Evolutionary conservation across 2,329 filamentous ascomycete species (phyloP).

Genomic region (Daldinia eschscholtzii): DNA sequence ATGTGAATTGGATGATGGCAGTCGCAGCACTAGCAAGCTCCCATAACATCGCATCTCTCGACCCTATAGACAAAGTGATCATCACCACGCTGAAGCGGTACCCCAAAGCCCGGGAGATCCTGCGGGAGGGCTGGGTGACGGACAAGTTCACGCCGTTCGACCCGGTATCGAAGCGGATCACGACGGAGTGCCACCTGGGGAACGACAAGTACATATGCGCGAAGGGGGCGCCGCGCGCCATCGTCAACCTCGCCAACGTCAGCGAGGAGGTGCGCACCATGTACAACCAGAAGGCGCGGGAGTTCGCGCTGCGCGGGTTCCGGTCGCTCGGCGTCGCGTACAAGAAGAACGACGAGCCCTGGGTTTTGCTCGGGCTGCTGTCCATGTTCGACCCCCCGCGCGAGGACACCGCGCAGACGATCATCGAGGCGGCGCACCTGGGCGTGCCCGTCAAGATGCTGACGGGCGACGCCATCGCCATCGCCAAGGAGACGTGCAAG

Average conservation of each 20-base stretch:
- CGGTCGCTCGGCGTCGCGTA: slow-evolving; percentile 83
- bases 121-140: slow-evolving; percentile 80
- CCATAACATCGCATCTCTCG: slow-evolving; percentile 82
- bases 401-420: slow-evolving; percentile 83
- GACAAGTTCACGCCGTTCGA: slow-evolving; percentile 84
- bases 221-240: slow-evolving; percentile 83
- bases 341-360: slow-evolving; percentile 80
- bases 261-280: slow-evolving; percentile 72
- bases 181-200: slow-evolving; percentile 75
- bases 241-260: slow-evolving; percentile 77
- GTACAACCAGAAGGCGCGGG: slow-evolving; percentile 79
- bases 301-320: slow-evolving; percentile 84
- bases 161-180: slow-evolving; percentile 84
- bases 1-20: slow-evolving; percentile 88
- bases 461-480: slow-evolving; percentile 83
- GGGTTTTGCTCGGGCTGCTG: slow-evolving; percentile 81
- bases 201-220: slow-evolving; percentile 78
- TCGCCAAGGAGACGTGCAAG: slow-evolving; percentile 85
- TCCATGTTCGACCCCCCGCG: slow-evolving; percentile 85
- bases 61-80: slow-evolving; percentile 84
- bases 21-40: slow-evolving; percentile 81
- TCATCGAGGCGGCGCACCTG: slow-evolving; percentile 80
- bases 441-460: slow-evolving; percentile 86
- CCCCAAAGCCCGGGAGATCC: slow-evolving; percentile 81
- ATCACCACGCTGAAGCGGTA: slow-evolving; percentile 81